Conservation (phyloP, 805 yeast genomes). For the Candida dajiaensis region DNA sequence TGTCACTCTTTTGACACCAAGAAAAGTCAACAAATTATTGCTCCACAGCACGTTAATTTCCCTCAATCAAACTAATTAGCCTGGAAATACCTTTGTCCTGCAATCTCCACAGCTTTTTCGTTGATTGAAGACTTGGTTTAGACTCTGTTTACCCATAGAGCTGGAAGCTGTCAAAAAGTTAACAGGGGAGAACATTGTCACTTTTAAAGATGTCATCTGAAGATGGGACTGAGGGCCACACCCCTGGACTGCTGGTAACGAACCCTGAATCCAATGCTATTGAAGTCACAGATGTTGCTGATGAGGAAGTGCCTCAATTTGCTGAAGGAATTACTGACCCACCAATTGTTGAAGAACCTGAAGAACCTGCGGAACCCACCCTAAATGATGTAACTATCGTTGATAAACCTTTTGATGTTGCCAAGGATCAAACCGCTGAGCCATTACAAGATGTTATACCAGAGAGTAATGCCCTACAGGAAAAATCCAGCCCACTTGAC, state of each 20-base stretch:
- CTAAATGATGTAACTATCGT: not conserved
- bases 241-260: not conserved
- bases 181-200: not conserved
- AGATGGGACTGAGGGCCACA: not conserved
- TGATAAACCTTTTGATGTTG: slow-evolving; percentile 9
- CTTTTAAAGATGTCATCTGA: not conserved
- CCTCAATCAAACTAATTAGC: not conserved
- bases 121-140: not conserved
- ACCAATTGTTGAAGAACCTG: not conserved
- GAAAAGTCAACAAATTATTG: not conserved
- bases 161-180: not conserved
- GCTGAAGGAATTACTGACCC: not conserved
- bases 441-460: not conserved
- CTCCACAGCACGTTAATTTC: not conserved
- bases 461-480: not conserved
- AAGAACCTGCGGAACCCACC: not conserved
- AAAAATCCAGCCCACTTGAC: not conserved
- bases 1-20: not conserved
- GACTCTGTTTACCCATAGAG: not conserved
- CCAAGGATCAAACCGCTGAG: slow-evolving; percentile 1
- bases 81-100: not conserved
- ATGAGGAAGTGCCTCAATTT: not conserved
- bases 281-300: not conserved
- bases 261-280: not conserved
- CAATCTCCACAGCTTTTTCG: not conserved